Percentiles rank a stretch among this genome's conserved stretches.
Conservation (phyloP, 1,139 yeast genomes). For the Debaryomycetaceae sp. region DNA sequence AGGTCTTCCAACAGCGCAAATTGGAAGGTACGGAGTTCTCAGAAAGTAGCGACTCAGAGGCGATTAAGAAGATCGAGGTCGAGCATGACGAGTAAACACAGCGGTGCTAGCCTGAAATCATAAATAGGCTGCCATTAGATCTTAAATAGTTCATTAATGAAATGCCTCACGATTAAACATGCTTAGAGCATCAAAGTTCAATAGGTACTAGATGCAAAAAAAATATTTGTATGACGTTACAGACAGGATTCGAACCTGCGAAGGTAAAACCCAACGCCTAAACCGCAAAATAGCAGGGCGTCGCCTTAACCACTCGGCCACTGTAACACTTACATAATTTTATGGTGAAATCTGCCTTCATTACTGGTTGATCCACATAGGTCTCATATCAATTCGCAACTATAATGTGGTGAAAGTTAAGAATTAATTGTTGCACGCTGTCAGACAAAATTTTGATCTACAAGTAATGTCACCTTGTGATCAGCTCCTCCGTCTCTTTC, state of each 20-base stretch:
- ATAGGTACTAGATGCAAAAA: constrained; percentile 4
- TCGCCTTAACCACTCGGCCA: constrained; percentile 57
- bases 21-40: neutral
- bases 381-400: too few species aligned
- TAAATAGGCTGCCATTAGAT: neutral
- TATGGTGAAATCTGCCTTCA: neutral
- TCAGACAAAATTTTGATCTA: too few species aligned
- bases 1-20: neutral
- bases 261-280: constrained; percentile 72
- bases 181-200: neutral
- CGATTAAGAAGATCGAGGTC: neutral
- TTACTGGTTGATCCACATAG: too few species aligned
- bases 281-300: constrained; percentile 45
- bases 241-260: constrained; percentile 82
- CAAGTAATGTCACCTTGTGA: too few species aligned
- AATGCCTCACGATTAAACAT: too few species aligned
- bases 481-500: too few species aligned
- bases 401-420: too few species aligned
- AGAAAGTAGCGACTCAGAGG: neutral
- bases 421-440: too few species aligned
- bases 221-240: constrained; percentile 48
- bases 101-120: neutral
- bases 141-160: too few species aligned
- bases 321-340: constrained; percentile 26
- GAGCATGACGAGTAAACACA: neutral